Conservation (phyloP, 192 early-diverging fungal species). For the Chytriomyces hyalinus region DNA sequence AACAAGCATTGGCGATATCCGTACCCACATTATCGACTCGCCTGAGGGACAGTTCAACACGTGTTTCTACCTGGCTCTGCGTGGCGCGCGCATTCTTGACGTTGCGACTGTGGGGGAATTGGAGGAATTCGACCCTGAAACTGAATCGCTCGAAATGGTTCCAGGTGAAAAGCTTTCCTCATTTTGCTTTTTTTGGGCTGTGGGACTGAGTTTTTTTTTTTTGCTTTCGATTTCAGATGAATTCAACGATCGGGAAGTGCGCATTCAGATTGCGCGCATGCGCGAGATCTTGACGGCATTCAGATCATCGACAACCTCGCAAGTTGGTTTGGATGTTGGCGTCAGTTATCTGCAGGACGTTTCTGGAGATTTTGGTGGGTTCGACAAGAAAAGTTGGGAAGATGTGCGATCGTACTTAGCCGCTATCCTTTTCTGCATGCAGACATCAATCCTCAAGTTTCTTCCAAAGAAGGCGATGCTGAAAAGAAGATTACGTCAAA, state of each 20-base stretch:
- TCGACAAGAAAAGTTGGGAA: neutral
- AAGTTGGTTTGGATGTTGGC: conserved; percentile 74
- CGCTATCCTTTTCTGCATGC: neutral
- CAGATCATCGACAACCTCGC: conserved; percentile 57
- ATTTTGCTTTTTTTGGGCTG: neutral
- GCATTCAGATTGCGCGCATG: conserved; percentile 85
- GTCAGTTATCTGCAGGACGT: conserved; percentile 73
- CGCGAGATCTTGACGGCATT: conserved; percentile 86
- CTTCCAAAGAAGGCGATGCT: conserved; percentile 11
- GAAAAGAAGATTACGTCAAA: neutral
- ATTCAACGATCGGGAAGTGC: conserved; percentile 94
- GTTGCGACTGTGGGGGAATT: conserved; percentile 62
- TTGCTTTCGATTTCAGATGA: conserved; percentile 52
- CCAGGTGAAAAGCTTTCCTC: conserved; percentile 6
- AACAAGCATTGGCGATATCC: conserved; percentile 82
- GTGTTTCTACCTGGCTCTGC: conserved; percentile 83
- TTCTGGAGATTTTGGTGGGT: conserved; percentile 64
- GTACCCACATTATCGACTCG: conserved; percentile 84
- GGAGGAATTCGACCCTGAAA: conserved; percentile 56
- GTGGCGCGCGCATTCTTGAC: conserved; percentile 78
- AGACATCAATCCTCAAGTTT: conserved; percentile 33
- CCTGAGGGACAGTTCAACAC: conserved; percentile 85
- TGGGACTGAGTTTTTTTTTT: neutral
- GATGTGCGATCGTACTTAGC: too few relatives aligned
- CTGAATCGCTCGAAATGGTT: conserved; percentile 1